These are phyloP conservation scores for Lycium ferocissimum DNA, from an alignment of 257 asterid genomes.

Conservation along the genomic window DNA sequence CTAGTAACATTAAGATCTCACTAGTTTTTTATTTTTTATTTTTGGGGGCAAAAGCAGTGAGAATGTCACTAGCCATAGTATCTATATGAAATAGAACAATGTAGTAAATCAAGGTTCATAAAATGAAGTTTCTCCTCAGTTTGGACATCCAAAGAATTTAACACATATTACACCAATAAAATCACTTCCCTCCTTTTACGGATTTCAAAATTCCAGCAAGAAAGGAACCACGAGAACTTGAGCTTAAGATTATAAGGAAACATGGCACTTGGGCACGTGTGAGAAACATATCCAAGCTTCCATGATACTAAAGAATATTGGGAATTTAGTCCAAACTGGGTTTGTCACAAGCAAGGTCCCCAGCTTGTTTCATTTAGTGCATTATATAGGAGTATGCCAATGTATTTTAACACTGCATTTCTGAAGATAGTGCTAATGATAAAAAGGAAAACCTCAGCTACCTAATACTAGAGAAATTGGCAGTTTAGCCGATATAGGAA, in stretches of 20 bases:
- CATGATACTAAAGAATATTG: background rate
- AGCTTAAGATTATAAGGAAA: background rate
- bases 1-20: background rate
- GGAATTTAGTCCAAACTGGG: background rate
- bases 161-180: background rate
- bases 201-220: slow-evolving; percentile 6
- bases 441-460: slow-evolving; percentile 16
- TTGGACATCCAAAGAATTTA: background rate
- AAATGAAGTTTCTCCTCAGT: background rate
- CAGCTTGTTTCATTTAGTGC: slow-evolving; percentile 1
- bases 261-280: background rate
- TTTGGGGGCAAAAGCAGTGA: background rate
- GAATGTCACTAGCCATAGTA: slow-evolving; percentile 18
- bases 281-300: background rate
- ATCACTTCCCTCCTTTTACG: background rate
- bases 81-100: background rate
- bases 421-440: background rate
- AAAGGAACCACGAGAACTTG: background rate
- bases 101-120: background rate
- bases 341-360: background rate
- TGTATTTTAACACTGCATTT: background rate
- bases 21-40: background rate
- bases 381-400: background rate
- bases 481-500: slow-evolving; percentile 5
- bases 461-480: background rate